A percentile compares a stretch with the other conserved stretches of the same genome.
These are phyloP conservation scores for Pseudocercospora vitis DNA, from an alignment of 2,329 filamentous ascomycete genomes.

Conservation along the genomic window DNA sequence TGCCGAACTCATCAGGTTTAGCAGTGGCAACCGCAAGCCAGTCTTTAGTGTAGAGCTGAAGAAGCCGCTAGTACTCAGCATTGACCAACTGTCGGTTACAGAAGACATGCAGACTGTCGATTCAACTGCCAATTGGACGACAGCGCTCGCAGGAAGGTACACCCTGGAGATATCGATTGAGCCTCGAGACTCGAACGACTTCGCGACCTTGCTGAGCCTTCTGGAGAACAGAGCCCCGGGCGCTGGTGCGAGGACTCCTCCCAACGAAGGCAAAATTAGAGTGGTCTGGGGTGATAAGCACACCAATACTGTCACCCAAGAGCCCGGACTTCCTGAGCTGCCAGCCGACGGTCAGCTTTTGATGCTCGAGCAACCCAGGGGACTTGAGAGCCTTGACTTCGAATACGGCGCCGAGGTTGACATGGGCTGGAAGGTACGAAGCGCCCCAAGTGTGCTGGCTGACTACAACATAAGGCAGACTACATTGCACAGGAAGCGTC, in stretches of 20 bases:
- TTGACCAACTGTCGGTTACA: constrained; percentile 26
- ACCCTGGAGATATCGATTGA: constrained; percentile 32
- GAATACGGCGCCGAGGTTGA: constrained; percentile 29
- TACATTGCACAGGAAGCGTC: constrained; percentile 17
- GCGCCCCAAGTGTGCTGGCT: constrained; percentile 26
- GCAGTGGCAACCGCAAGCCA: background rate
- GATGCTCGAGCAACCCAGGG: constrained; percentile 26
- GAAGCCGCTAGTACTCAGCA: constrained; percentile 27
- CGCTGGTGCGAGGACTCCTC: constrained; percentile 8
- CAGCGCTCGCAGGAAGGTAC: constrained; percentile 25
- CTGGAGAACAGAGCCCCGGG: constrained; percentile 22
- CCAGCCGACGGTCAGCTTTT: constrained; percentile 24
- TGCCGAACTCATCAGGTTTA: constrained; percentile 22
- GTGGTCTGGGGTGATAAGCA: constrained; percentile 32
- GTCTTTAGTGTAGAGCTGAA: constrained; percentile 30
- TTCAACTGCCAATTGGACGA: constrained; percentile 24
- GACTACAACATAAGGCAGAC: constrained; percentile 25
- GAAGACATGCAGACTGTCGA: constrained; percentile 18
- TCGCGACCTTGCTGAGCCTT: constrained; percentile 32
- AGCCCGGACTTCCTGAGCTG: constrained; percentile 32
- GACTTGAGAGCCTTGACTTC: constrained; percentile 20
- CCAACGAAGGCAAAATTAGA: constrained; percentile 28
- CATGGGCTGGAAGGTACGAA: constrained; percentile 32
- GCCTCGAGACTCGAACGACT: constrained; percentile 34
- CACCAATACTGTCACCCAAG: background rate